Percentiles rank a stretch among this genome's conserved stretches.
These are phyloP conservation scores for Penicillium sp. DNA, from an alignment of 2,329 filamentous ascomycete species.

Conservation along the genomic window DNA sequence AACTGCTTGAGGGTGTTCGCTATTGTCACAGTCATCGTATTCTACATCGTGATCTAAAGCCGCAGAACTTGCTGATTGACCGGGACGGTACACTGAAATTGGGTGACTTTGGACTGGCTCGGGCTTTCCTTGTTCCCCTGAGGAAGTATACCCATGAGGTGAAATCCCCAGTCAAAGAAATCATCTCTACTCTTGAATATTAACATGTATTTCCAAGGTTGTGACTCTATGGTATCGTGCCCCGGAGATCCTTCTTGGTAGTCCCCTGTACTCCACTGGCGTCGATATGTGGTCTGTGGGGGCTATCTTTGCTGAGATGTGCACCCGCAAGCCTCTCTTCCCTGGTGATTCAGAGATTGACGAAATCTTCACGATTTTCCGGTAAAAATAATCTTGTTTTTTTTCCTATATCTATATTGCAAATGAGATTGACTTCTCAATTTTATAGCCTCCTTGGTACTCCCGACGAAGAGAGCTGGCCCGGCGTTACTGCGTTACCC, in stretches of 20 bases:
- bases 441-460: constrained; percentile 67
- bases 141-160: constrained; percentile 90
- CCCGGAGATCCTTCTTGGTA: constrained; percentile 85
- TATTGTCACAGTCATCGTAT: constrained; percentile 90
- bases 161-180: constrained; percentile 7
- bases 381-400: constrained; percentile 53
- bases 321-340: constrained; percentile 87
- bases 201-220: constrained; percentile 52
- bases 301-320: constrained; percentile 96
- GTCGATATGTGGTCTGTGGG: constrained; percentile 96
- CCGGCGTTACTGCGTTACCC: constrained; percentile 86
- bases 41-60: constrained; percentile 84
- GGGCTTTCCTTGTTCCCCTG: constrained; percentile 86
- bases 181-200: neutral
- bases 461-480: constrained; percentile 78
- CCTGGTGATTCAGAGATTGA: constrained; percentile 91
- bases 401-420: neutral
- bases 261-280: constrained; percentile 87
- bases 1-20: constrained; percentile 77
- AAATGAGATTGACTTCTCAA: constrained; percentile 34
- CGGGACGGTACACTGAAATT: constrained; percentile 84
- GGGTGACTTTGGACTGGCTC: constrained; percentile 83
- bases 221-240: constrained; percentile 92
- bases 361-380: constrained; percentile 93
- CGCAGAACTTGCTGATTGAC: constrained; percentile 85